Conservation (phyloP, 192 early-diverging fungal genomes). For the Backusella tuberculispora region DNA sequence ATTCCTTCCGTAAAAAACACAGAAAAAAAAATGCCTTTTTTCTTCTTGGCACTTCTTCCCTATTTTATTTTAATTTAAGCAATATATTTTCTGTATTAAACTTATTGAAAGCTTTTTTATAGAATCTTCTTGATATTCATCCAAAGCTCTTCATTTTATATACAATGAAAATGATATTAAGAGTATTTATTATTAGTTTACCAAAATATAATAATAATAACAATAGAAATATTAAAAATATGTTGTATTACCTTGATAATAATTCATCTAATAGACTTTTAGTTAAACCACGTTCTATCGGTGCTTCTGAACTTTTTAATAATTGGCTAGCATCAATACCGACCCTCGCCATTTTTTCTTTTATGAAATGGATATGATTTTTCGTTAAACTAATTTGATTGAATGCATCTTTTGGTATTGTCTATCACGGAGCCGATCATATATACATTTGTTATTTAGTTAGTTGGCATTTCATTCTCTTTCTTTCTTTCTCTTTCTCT, state of each 20-base stretch:
- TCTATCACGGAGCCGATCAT: neutral
- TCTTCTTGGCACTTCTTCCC: neutral
- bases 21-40: neutral
- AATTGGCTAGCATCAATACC: slow-evolving; percentile 12
- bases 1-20: slow-evolving; percentile 3
- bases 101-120: slow-evolving; percentile 1
- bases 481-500: neutral
- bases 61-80: neutral
- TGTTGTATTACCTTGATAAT: slow-evolving; percentile 2
- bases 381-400: neutral
- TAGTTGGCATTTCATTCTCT: no score
- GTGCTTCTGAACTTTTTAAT: slow-evolving; percentile 13
- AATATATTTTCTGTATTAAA: neutral
- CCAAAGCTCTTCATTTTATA: neutral
- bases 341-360: neutral
- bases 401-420: slow-evolving; percentile 4
- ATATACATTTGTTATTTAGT: no score
- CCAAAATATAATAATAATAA: neutral
- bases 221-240: neutral
- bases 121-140: neutral
- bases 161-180: neutral
- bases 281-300: slow-evolving; percentile 12
- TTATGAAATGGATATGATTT: slow-evolving; percentile 1
- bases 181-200: neutral
- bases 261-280: slow-evolving; percentile 11